phyloP scores from a whole-genome alignment of 208 protist species.

The Trypanosoma avium region DNA sequence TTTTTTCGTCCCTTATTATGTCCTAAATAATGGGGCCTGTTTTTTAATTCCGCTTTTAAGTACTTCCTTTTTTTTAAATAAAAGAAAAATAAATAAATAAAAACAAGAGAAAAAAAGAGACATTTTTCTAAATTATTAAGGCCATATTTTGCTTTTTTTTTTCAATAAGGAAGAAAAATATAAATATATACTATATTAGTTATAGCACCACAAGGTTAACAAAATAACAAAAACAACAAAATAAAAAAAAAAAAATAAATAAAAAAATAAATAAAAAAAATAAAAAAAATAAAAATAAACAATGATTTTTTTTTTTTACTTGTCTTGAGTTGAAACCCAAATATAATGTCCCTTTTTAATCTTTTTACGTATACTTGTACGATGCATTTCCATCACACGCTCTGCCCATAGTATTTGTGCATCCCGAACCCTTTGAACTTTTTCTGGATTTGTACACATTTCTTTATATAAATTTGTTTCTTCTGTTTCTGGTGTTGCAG shows the following conservation, averaged over 20 bases:
- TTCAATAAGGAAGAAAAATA: background rate
- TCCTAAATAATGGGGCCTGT: too few species aligned
- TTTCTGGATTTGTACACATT: conserved; percentile 5
- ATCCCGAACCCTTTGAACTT: background rate
- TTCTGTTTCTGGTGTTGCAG: background rate
- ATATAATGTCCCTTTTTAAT: conserved; percentile 3
- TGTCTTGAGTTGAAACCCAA: background rate
- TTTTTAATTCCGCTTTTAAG: too few species aligned
- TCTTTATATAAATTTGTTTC: conserved; percentile 10
- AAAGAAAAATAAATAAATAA: too few species aligned
- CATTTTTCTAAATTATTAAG: too few species aligned
- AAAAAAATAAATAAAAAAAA: conserved; percentile 18
- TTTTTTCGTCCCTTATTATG: too few species aligned
- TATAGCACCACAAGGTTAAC: background rate
- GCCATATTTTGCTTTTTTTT: too few species aligned
- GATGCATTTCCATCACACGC: conserved; percentile 7
- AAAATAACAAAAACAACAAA: conserved; percentile 8
- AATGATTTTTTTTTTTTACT: background rate
- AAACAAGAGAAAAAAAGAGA: too few species aligned
- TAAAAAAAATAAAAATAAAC: conserved; percentile 22
- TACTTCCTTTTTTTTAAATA: too few species aligned
- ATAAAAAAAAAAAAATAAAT: conserved; percentile 13
- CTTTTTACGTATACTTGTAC: background rate
- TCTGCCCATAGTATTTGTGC: conserved; percentile 4
- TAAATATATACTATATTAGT: background rate